Evolutionary conservation across 192 early-diverging fungal species (phyloP), one percentile per base, ranked within the genome.

Genomic region (Entomortierella chlamydospora): DNA sequence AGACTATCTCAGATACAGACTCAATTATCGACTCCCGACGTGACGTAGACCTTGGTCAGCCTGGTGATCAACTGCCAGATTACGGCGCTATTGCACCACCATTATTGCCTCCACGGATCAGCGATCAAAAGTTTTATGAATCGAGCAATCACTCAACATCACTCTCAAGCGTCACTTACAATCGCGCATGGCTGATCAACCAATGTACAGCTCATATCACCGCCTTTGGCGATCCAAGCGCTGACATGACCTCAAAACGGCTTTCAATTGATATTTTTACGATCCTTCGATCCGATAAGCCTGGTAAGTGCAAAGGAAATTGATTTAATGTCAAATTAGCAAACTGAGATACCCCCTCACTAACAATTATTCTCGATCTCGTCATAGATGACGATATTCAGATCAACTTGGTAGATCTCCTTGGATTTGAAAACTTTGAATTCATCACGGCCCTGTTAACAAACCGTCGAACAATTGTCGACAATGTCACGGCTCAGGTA

Each of bases 341-440:
- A 26, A 3, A 10, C 28, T 29, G 10, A 28, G 9, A 54, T 8
- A 17, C 10, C 26, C 15, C 25, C 26, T 29, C 25, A 23, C 10
- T 25, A 13, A 54, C 52, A 30, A 42, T 2, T 12, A 37, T 53
- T 22, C 5, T 49, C 20, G 9, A 10, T 67, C 12, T 12, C 7
- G 0, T 56, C 18, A 13, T 59, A 85, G 81, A 85, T 54, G 89
- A 93, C 34, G 84, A 87, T 15, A 90, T 96, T 42, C 88, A 94
- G 72, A 84, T 68, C 34, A 82, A 72, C 9, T 74, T 96, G 15
- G 81, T 94, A 5, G 93, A 94, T 76, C 81, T 93, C 0, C 64
- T 96, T 22, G 95, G 95, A 8, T 93, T 85, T 70, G 86, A 87
- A 15, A 90, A 90, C 62, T 80, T 96, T 43, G 89, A 91, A 33